A percentile compares a stretch with the other conserved stretches of the same genome.
Conservation (phyloP, 768 basidiomycete genomes). For the Xerocomus spinulosus region DNA sequence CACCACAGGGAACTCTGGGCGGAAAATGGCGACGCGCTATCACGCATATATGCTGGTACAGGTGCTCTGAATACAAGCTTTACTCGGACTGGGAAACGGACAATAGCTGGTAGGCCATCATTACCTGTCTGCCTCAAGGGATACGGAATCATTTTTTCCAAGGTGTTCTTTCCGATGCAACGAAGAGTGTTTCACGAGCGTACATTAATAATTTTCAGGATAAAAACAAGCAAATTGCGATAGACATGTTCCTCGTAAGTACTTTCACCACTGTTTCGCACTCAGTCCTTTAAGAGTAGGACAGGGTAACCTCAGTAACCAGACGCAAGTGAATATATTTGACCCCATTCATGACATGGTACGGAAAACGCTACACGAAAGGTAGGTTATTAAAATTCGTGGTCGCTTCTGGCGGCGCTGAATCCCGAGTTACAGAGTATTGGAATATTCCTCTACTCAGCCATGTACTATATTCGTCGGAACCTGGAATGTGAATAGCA, state of each 20-base stretch:
- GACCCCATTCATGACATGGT: slow-evolving; percentile 93
- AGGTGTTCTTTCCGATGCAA: slow-evolving; percentile 93
- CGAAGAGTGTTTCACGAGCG: slow-evolving; percentile 91
- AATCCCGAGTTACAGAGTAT: slow-evolving; percentile 40
- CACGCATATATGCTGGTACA: slow-evolving; percentile 91
- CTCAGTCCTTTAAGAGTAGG: not conserved
- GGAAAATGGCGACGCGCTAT: slow-evolving; percentile 91
- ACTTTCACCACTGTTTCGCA: not conserved
- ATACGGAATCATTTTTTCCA: slow-evolving; percentile 10
- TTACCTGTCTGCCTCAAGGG: not conserved
- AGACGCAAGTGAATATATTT: slow-evolving; percentile 84
- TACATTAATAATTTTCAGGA: slow-evolving; percentile 99
- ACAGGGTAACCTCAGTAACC: slow-evolving; percentile 89
- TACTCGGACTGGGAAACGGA: slow-evolving; percentile 91
- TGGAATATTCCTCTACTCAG: slow-evolving; percentile 80
- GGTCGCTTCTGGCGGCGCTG: not conserved
- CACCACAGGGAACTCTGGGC: slow-evolving; percentile 95
- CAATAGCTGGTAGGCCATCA: slow-evolving; percentile 62
- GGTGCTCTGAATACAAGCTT: slow-evolving; percentile 94
- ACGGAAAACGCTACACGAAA: slow-evolving; percentile 58
- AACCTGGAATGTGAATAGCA: slow-evolving; percentile 95
- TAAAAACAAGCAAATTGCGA: slow-evolving; percentile 87
- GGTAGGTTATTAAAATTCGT: slow-evolving; percentile 42
- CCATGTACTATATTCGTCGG: slow-evolving; percentile 77
- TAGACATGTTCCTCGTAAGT: slow-evolving; percentile 90